Evolutionary conservation across 164 flowering plant genomes (phyloP).

Genomic region (Stephania yunnanensis): DNA sequence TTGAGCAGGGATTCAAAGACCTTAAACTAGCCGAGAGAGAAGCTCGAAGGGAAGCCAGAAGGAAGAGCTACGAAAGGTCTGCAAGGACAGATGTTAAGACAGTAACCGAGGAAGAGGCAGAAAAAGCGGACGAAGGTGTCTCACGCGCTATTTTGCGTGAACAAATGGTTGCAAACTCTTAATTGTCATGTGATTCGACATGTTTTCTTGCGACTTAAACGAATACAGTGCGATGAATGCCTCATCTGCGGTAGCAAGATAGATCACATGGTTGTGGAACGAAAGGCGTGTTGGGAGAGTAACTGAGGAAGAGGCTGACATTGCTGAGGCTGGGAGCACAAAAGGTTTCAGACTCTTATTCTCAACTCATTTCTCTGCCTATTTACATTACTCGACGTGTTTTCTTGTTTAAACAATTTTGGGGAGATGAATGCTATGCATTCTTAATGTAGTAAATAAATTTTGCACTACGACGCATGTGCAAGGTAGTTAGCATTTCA

Average conservation of each 20-base stretch:
- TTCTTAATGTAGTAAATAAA: not conserved
- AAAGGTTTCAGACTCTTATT: too few relatives aligned
- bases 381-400: too few relatives aligned
- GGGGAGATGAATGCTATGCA: not conserved
- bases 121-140: not conserved
- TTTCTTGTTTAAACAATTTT: too few relatives aligned
- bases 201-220: not conserved
- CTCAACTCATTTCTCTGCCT: too few relatives aligned
- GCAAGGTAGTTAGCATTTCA: not conserved
- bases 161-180: constrained; percentile 11
- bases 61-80: constrained; percentile 24
- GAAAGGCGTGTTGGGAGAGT: too few relatives aligned
- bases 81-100: constrained; percentile 6
- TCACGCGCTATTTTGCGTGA: not conserved
- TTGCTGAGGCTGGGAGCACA: too few relatives aligned
- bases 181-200: not conserved
- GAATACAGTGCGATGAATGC: not conserved
- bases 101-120: not conserved
- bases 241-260: not conserved
- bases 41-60: constrained; percentile 42
- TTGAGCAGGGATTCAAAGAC: constrained; percentile 42
- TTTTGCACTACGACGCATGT: not conserved
- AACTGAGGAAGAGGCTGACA: too few relatives aligned
- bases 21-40: constrained; percentile 37
- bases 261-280: too few relatives aligned